phyloP scores from a whole-genome alignment of 2,329 filamentous ascomycete species.

The Endoconidiophora laricicola region DNA sequence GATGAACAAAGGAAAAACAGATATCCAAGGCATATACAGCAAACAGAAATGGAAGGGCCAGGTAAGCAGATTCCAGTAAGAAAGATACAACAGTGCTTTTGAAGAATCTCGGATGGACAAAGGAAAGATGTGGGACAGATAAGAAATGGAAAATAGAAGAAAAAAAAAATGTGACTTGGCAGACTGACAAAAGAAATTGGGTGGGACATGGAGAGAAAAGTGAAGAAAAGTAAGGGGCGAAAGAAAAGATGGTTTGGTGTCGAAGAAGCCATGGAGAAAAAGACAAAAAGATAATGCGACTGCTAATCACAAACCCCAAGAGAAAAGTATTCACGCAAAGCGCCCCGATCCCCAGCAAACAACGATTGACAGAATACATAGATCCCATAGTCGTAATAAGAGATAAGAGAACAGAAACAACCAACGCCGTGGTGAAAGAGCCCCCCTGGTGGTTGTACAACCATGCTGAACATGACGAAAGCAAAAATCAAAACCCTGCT shows the following conservation, averaged over 20 bases:
- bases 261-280: not conserved
- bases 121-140: not conserved
- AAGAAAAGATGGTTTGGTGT: not conserved
- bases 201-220: not conserved
- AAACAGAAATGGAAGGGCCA: too few relatives aligned
- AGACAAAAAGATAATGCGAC: slow-evolving; percentile 9
- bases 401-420: slow-evolving; percentile 12
- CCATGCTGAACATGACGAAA: slow-evolving; percentile 13
- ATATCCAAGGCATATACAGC: too few relatives aligned
- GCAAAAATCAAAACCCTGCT: slow-evolving; percentile 8
- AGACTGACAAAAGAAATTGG: slow-evolving; percentile 8
- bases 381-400: slow-evolving; percentile 12
- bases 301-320: slow-evolving; percentile 9
- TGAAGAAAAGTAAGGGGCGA: not conserved
- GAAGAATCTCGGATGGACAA: not conserved
- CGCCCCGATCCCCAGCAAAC: slow-evolving; percentile 8
- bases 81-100: too few relatives aligned
- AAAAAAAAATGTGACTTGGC: slow-evolving; percentile 1
- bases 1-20: too few relatives aligned
- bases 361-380: slow-evolving; percentile 12
- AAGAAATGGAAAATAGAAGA: slow-evolving; percentile 2
- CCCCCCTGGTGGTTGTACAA: slow-evolving; percentile 11
- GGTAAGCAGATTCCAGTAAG: too few relatives aligned
- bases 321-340: slow-evolving; percentile 9
- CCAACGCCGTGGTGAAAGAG: slow-evolving; percentile 11